Conservation (phyloP, 345 rosid genomes). For the Bruguiera sexangula region DNA sequence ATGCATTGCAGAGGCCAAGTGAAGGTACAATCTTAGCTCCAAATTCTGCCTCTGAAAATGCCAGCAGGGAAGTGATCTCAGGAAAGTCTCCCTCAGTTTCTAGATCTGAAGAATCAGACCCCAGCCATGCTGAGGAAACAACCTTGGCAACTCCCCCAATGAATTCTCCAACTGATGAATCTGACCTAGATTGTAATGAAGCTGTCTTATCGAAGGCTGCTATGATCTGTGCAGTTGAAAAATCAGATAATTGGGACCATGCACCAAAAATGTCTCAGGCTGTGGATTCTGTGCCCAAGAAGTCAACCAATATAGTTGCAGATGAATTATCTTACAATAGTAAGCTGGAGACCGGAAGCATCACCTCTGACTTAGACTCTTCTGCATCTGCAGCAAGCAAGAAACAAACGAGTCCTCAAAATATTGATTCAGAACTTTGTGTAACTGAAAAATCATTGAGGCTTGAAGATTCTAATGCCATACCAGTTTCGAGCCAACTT, state of each 20-base stretch:
- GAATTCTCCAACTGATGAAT: conserved; percentile 3
- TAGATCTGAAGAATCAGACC: conserved; percentile 13
- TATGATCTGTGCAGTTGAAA: neutral
- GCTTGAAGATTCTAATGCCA: conserved; percentile 23
- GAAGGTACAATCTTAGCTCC: conserved; percentile 10
- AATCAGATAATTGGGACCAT: conserved; percentile 14
- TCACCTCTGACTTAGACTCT: conserved; percentile 27
- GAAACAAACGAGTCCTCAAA: conserved; percentile 20
- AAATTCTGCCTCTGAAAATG: conserved; percentile 15
- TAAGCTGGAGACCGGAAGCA: conserved; percentile 32
- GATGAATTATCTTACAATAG: conserved; percentile 20
- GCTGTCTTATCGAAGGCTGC: neutral
- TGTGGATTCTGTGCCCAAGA: conserved; percentile 2
- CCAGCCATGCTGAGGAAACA: neutral
- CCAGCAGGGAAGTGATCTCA: conserved; percentile 7
- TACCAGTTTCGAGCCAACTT: conserved; percentile 27
- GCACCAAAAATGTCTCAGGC: conserved; percentile 1
- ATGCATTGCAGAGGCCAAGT: conserved; percentile 25
- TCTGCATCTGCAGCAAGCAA: conserved; percentile 18
- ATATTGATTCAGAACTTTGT: conserved; percentile 12
- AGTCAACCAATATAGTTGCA: neutral
- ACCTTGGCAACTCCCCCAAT: neutral
- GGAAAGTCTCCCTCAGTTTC: conserved; percentile 16
- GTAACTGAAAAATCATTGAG: conserved; percentile 18
- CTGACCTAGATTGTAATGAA: neutral